A percentile compares a stretch with the other conserved stretches of the same genome.
Evolutionary conservation across 1,284 basidiomycete species (phyloP).

Genomic region (Coniferiporia sulphurascens): DNA sequence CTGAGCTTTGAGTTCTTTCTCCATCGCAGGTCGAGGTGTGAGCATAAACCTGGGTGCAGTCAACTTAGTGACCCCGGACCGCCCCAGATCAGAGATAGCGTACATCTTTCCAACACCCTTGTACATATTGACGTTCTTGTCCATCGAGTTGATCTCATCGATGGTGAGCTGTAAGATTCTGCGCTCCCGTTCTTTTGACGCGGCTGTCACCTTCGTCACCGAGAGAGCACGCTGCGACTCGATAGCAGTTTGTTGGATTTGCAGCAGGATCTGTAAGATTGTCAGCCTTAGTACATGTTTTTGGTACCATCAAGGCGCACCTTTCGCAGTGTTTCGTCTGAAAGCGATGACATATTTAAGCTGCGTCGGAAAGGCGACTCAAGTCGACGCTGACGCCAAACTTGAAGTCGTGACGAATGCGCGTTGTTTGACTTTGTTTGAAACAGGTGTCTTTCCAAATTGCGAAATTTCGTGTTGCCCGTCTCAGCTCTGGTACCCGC

Average conservation of each 20-base stretch:
- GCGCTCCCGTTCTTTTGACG: conserved; percentile 78
- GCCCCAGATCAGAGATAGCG: conserved; percentile 24
- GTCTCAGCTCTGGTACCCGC: not conserved
- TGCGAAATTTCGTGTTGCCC: conserved; percentile 8
- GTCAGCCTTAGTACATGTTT: conserved; percentile 6
- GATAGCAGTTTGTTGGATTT: conserved; percentile 84
- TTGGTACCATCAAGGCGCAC: conserved; percentile 34
- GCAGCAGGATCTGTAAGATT: conserved; percentile 69
- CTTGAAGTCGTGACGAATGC: conserved; percentile 13
- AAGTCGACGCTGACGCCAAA: too few species aligned
- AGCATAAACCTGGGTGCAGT: conserved; percentile 71
- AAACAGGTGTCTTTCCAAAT: not conserved
- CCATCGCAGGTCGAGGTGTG: conserved; percentile 78
- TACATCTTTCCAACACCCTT: conserved; percentile 92
- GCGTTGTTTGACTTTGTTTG: conserved; percentile 11
- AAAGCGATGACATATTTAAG: conserved; percentile 61
- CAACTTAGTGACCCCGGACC: conserved; percentile 5
- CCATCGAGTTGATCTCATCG: conserved; percentile 63
- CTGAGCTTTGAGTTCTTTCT: conserved; percentile 64
- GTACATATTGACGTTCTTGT: conserved; percentile 73
- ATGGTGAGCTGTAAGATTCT: conserved; percentile 85
- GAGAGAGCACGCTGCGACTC: conserved; percentile 75
- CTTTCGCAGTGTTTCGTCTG: conserved; percentile 85
- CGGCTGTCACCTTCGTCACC: conserved; percentile 66
- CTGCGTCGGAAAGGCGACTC: not conserved